phyloP scores from a whole-genome alignment of 1,139 yeast species.

The Saccharomycopsis phalli region DNA sequence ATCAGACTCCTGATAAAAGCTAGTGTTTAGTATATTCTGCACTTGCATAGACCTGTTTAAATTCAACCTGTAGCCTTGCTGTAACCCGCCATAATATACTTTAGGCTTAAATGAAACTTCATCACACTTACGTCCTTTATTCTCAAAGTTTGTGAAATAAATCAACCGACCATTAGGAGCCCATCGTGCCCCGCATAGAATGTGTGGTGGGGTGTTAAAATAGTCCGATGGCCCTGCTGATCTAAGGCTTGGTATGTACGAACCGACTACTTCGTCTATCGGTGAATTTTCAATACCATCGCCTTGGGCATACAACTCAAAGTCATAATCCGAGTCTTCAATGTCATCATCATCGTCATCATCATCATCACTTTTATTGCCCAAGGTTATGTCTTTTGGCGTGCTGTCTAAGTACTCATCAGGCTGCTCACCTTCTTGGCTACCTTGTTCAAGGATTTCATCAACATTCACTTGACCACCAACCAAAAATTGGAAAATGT shows the following conservation, averaged over 20 bases:
- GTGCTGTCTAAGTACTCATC: constrained; percentile 2
- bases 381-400: constrained; percentile 18
- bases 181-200: constrained; percentile 20
- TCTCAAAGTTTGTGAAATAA: constrained; percentile 16
- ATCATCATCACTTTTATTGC: constrained; percentile 19
- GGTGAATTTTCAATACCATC: not conserved
- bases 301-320: constrained; percentile 1
- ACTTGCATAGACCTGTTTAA: constrained; percentile 1
- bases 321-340: constrained; percentile 7
- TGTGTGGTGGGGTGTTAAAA: constrained; percentile 12
- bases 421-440: not conserved
- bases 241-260: not conserved
- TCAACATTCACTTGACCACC: constrained; percentile 69
- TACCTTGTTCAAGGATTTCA: constrained; percentile 18
- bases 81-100: constrained; percentile 2
- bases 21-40: constrained; percentile 25
- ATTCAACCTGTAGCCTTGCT: constrained; percentile 5
- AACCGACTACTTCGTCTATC: not conserved
- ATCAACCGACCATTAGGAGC: constrained; percentile 19
- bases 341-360: constrained; percentile 20
- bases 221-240: not conserved
- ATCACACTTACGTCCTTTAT: constrained; percentile 5
- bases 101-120: constrained; percentile 2
- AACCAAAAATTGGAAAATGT: constrained; percentile 64
- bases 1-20: constrained; percentile 1